Evolutionary conservation across 2,329 filamentous ascomycete genomes (phyloP).

Genomic region (Sporothrix pallida): DNA sequence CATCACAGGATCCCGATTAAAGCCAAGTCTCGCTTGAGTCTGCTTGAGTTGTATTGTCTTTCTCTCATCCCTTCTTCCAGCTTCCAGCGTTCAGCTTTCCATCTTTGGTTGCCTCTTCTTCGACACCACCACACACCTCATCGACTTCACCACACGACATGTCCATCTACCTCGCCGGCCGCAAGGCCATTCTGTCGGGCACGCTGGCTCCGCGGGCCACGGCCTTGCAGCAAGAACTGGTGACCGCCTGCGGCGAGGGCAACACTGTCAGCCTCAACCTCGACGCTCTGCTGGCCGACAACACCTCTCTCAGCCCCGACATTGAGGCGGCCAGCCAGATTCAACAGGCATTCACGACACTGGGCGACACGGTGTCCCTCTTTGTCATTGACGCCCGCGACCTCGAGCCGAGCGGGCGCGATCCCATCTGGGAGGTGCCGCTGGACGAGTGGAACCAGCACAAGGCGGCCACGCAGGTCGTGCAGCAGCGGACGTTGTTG

Average conservation of each 20-base stretch:
- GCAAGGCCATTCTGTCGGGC: neutral
- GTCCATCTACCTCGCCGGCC: conserved; percentile 2
- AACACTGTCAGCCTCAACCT: conserved; percentile 14
- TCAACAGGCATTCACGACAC: neutral
- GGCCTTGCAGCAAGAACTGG: neutral
- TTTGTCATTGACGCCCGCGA: conserved; percentile 19
- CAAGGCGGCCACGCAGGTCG: neutral
- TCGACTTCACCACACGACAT: neutral
- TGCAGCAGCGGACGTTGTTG: conserved; percentile 14
- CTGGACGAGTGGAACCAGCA: conserved; percentile 24
- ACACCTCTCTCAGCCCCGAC: neutral
- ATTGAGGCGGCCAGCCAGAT: conserved; percentile 1
- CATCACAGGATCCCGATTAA: neutral
- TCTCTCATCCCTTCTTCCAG: neutral
- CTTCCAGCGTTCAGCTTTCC: neutral
- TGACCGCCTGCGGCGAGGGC: neutral
- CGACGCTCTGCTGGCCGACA: neutral
- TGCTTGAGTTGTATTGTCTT: neutral
- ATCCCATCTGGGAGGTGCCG: conserved; percentile 23
- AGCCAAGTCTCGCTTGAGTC: neutral
- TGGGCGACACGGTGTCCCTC: neutral
- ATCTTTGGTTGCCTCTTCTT: neutral
- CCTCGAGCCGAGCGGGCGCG: conserved; percentile 16
- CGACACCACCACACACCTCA: too few species aligned
- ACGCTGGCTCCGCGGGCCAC: neutral